A percentile compares a stretch with the other conserved stretches of the same genome.
Conservation (phyloP, 1,139 yeast species). For the Hansenula anomala region DNA sequence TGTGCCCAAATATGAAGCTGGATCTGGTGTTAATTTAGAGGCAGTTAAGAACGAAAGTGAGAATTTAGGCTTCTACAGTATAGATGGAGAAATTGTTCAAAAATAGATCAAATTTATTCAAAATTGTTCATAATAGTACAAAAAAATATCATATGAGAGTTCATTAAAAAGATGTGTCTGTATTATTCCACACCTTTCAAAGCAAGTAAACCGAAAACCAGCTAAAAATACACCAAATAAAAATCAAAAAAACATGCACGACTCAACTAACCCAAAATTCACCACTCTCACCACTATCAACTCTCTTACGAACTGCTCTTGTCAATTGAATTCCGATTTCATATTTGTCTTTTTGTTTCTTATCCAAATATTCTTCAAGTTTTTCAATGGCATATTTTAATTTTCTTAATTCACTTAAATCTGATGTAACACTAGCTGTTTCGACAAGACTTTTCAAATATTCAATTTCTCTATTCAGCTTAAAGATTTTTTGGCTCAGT, state of each 20-base stretch:
- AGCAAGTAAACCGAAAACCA: too few relatives aligned
- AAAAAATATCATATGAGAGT: too few relatives aligned
- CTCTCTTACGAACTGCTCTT: slow-evolving; percentile 32
- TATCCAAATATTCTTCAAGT: slow-evolving; percentile 32
- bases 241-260: too few relatives aligned
- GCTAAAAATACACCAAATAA: too few relatives aligned
- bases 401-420: slow-evolving; percentile 27
- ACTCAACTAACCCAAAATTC: slow-evolving; percentile 19
- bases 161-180: too few relatives aligned
- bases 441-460: slow-evolving; percentile 28
- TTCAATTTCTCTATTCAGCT: slow-evolving; percentile 30
- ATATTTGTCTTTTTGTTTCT: slow-evolving; percentile 34
- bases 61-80: slow-evolving; percentile 3
- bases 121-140: slow-evolving; percentile 1
- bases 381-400: slow-evolving; percentile 29
- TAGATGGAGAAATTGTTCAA: slow-evolving; percentile 3
- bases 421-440: slow-evolving; percentile 31
- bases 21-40: slow-evolving; percentile 14
- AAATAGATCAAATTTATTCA: too few relatives aligned
- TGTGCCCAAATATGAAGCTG: slow-evolving; percentile 60
- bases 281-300: slow-evolving; percentile 34
- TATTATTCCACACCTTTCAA: too few relatives aligned
- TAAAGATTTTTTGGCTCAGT: slow-evolving; percentile 25
- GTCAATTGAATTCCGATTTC: slow-evolving; percentile 34
- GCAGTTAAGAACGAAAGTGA: neutral